Conservation (phyloP, 129 eudicot genomes). For the Helianthus annuus region DNA sequence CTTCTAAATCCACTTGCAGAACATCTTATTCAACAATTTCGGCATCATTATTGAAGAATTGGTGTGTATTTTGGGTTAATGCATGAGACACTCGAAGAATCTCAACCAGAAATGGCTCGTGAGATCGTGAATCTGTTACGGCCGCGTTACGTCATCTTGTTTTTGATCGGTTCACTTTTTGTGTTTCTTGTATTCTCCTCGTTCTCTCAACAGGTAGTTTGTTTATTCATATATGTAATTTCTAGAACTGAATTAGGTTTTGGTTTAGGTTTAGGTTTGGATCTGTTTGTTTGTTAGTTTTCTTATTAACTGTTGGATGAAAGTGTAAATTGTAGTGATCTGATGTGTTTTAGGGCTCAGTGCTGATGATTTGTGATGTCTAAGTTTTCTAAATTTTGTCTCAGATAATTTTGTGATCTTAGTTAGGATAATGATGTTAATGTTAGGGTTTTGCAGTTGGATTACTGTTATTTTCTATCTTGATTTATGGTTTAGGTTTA, state of each 20-base stretch:
- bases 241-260: neutral
- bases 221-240: neutral
- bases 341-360: slow-evolving; percentile 1
- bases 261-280: neutral
- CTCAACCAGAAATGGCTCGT: slow-evolving; percentile 52
- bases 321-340: neutral
- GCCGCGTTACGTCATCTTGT: slow-evolving; percentile 45
- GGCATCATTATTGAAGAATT: slow-evolving; percentile 6
- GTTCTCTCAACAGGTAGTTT: slow-evolving; percentile 50
- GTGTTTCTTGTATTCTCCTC: slow-evolving; percentile 47
- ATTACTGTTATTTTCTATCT: slow-evolving; percentile 1
- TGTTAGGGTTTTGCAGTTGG: neutral
- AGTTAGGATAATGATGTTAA: neutral
- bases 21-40: slow-evolving; percentile 11
- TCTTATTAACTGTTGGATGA: neutral
- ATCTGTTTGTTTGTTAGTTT: slow-evolving; percentile 20
- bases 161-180: slow-evolving; percentile 45
- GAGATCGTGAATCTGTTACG: slow-evolving; percentile 51
- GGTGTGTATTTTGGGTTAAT: slow-evolving; percentile 26
- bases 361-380: neutral
- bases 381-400: neutral
- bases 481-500: neutral
- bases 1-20: slow-evolving; percentile 15
- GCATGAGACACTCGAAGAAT: slow-evolving; percentile 32
- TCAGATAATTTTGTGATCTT: neutral